Conservation (phyloP, 208 protist genomes). For the Acanthamoeba castellanii region DNA sequence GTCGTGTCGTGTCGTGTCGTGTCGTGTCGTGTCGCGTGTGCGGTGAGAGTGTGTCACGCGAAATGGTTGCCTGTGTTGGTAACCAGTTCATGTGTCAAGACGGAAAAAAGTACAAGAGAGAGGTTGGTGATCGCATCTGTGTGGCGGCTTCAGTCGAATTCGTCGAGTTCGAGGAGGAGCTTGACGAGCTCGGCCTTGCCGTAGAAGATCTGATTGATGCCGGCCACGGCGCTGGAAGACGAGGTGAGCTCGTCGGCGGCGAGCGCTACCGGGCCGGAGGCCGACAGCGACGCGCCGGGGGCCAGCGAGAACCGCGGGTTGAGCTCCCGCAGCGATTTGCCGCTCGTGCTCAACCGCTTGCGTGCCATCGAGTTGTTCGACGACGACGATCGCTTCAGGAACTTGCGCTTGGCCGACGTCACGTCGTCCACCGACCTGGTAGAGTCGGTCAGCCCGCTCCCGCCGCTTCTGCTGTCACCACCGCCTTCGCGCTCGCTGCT, state of each 20-base stretch:
- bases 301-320: slow-evolving; percentile 25
- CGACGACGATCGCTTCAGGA: slow-evolving; percentile 10
- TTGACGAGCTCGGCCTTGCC: slow-evolving; percentile 65
- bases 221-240: neutral
- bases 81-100: no score
- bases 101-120: neutral
- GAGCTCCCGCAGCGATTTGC: slow-evolving; percentile 10
- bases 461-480: neutral
- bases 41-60: no score
- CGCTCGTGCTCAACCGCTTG: slow-evolving; percentile 50
- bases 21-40: no score
- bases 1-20: no score
- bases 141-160: slow-evolving; percentile 19
- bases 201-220: slow-evolving; percentile 71
- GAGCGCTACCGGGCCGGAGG: neutral
- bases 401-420: slow-evolving; percentile 45
- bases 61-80: no score
- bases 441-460: neutral
- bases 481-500: no score
- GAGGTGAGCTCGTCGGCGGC: slow-evolving; percentile 4
- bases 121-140: neutral
- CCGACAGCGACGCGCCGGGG: neutral
- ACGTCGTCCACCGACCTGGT: neutral
- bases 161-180: slow-evolving; percentile 53
- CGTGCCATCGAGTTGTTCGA: slow-evolving; percentile 49